Evolutionary conservation across 495 filamentous ascomycete genomes (phyloP).

Genomic region (Neurospora sp.): DNA sequence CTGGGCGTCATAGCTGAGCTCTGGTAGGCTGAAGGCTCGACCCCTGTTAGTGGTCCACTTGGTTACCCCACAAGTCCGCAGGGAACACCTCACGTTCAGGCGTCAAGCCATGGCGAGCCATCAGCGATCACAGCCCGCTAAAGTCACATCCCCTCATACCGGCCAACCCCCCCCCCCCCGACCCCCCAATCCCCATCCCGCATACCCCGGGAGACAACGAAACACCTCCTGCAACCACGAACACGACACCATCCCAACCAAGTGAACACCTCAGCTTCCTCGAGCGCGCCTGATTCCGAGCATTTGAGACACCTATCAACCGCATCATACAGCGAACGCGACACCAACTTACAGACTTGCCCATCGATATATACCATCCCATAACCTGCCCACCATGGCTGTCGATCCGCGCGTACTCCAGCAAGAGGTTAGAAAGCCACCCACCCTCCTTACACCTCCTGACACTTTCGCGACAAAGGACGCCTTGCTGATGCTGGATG

Average conservation of each 20-base stretch:
- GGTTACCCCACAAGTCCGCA: not conserved
- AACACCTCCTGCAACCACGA: not conserved
- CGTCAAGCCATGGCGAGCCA: not conserved
- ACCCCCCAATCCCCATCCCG: not conserved
- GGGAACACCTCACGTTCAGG: not conserved
- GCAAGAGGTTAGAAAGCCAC: conserved; percentile 29
- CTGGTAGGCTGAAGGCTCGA: not conserved
- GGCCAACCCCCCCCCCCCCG: not conserved
- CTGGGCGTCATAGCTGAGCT: not conserved
- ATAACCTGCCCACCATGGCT: conserved; percentile 28
- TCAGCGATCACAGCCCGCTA: not conserved
- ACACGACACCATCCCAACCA: not conserved
- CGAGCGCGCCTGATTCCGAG: not conserved
- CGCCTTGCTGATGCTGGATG: conserved; percentile 16
- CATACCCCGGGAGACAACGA: not conserved
- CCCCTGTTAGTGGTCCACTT: not conserved
- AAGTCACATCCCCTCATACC: not conserved
- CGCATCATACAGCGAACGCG: not conserved
- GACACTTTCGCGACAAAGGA: not conserved
- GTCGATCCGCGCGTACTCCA: conserved; percentile 37
- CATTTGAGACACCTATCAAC: not conserved
- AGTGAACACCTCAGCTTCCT: not conserved
- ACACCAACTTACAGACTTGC: not conserved
- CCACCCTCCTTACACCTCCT: conserved; percentile 14
- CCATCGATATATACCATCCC: not conserved